Base-by-base conservation (phyloP, 2,329 filamentous ascomycete genomes). In the Ceratocystis lukuohia region DNA sequence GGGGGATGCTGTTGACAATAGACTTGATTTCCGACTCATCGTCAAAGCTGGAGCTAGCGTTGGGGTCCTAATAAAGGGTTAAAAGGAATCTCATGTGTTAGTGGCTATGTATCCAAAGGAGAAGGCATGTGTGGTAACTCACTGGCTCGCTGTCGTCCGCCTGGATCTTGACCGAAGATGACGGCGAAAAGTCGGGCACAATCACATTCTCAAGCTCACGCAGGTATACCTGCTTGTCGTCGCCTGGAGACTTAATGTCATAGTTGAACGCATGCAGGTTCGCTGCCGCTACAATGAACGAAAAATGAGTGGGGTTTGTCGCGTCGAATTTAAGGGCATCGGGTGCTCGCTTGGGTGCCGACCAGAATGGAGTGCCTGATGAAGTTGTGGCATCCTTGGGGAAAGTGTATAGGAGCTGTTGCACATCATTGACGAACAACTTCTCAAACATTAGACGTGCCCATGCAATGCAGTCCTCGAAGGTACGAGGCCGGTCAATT, bases 231-330 rank as follows among this genome's bases (percentile, higher is more conserved):
- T 82, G 80, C 73, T 86, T 86, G 69, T 86, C 84, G 65, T 84
- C 80, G 61, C 83, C 85, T 68, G 89, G 89, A n/a, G 88, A 85
- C 73, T 95, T 93, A 76, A 99, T 96, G 68, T 90, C 88, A 77
- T 96, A 99, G 80, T 99, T 99, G 83, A 94, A 99, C 0, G 93
- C 94, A 72, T 96, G 94, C 30, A 99, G 82, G 74, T 95, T 94
- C 45, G 94, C 91, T 6, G 86, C 94, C 20, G 94, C 86, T 69
- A 95, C 84, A 65, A 99, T 81, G 74, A 96, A 99, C 46, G 84
- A 85, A 73, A 93, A 87, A 77, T 99, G 94, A 25, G 91, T 94
- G 10, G 86, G 80, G 76, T 96, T 94, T 68, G 86, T 83, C 61
- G 87, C 77, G 72, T 96, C 89, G 71, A 99, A 99, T 75, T 89